phyloP scores from a whole-genome alignment of 768 basidiomycete genomes.

The Trametes punicea region DNA sequence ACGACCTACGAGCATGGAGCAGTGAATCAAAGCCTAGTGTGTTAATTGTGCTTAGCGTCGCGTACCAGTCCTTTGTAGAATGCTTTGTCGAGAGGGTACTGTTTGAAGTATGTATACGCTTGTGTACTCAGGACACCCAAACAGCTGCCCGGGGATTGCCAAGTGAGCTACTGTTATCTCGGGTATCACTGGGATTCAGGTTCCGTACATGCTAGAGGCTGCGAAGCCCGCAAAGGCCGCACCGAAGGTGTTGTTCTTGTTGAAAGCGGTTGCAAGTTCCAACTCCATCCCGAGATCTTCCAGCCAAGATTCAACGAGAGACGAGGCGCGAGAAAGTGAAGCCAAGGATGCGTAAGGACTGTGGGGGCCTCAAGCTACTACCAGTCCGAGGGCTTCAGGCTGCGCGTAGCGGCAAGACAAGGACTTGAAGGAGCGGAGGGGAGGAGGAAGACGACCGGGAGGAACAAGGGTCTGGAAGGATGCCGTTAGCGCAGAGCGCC shows the following conservation, averaged over 20 bases:
- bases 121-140: slow-evolving; percentile 57
- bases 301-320: background rate
- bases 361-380: slow-evolving; percentile 11
- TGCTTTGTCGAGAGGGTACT: slow-evolving; percentile 50
- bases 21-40: background rate
- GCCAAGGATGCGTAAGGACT: slow-evolving; percentile 11
- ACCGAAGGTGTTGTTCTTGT: slow-evolving; percentile 51
- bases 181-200: background rate
- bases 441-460: background rate
- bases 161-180: background rate
- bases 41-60: slow-evolving; percentile 1
- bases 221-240: slow-evolving; percentile 59
- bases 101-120: slow-evolving; percentile 50
- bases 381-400: background rate
- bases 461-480: background rate
- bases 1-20: slow-evolving; percentile 27
- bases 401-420: slow-evolving; percentile 1
- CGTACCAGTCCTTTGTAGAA: slow-evolving; percentile 52
- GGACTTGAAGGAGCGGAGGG: slow-evolving; percentile 10
- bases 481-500: slow-evolving; percentile 2
- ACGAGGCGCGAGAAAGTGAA: background rate
- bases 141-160: slow-evolving; percentile 33
- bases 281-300: slow-evolving; percentile 3
- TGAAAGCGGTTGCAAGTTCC: slow-evolving; percentile 2
- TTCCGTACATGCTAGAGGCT: slow-evolving; percentile 37